These are phyloP conservation scores for Hymenoscyphus infarciens DNA, from an alignment of 2,329 filamentous ascomycete genomes.

Conservation along the genomic window DNA sequence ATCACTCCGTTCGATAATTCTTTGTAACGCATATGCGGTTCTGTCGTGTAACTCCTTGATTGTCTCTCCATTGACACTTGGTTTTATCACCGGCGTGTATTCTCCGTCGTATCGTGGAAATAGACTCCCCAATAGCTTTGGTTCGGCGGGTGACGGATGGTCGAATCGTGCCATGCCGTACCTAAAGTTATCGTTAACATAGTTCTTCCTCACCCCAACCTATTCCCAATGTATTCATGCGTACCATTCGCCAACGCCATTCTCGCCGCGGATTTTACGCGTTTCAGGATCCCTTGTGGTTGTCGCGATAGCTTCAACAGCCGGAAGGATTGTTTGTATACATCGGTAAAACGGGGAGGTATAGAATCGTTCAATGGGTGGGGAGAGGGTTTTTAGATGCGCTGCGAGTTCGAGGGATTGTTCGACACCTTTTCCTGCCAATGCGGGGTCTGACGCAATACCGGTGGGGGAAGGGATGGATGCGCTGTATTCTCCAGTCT, in stretches of 20 bases:
- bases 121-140: slow-evolving; percentile 57
- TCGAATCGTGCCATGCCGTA: slow-evolving; percentile 73
- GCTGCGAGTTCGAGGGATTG: slow-evolving; percentile 76
- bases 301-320: slow-evolving; percentile 47
- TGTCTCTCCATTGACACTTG: slow-evolving; percentile 72
- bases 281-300: slow-evolving; percentile 22
- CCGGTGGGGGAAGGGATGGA: slow-evolving; percentile 78
- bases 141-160: slow-evolving; percentile 73
- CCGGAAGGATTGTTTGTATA: slow-evolving; percentile 76
- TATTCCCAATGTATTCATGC: not conserved
- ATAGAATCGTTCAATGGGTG: slow-evolving; percentile 74
- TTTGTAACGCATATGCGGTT: slow-evolving; percentile 64
- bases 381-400: slow-evolving; percentile 58
- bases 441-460: slow-evolving; percentile 80
- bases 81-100: slow-evolving; percentile 63
- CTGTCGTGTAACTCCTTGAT: slow-evolving; percentile 78
- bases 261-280: slow-evolving; percentile 50
- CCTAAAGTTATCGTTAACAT: not conserved
- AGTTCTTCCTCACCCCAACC: not conserved
- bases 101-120: slow-evolving; percentile 60
- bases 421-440: slow-evolving; percentile 80
- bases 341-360: slow-evolving; percentile 85
- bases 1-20: slow-evolving; percentile 72
- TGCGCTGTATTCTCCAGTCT: slow-evolving; percentile 73
- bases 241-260: slow-evolving; percentile 80